Evolutionary conservation across 768 basidiomycete genomes (phyloP), one percentile per base, ranked within the genome.

Genomic region (Obba rivulosa): DNA sequence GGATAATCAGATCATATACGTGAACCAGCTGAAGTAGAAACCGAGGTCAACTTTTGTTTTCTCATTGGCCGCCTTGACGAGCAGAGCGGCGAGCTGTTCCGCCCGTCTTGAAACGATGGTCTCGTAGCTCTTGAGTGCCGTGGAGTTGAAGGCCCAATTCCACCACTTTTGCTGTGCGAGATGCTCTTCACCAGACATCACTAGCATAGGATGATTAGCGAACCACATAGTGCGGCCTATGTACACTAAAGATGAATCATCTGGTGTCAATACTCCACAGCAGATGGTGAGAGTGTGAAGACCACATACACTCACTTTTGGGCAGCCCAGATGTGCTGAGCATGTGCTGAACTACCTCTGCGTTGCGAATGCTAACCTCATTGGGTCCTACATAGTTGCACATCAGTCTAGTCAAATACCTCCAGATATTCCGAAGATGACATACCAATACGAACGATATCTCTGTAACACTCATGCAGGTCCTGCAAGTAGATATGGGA

Each of bases 101-200:
- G 66, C 68, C 13, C 77, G 57, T 20, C 57, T 57, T 1, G 61
- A 60, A 18, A 79, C 57, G 3, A 73, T 56, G 0, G 57, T 52
- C 49, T 76, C 69, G 47, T 78, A 79, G 14, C 69, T 73, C 54
- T 72, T 74, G 34, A 81, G 52, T 2, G 77, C 70, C 2, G 62
- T 50, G 13, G 69, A 68, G 41, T 62, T 76, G 61, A 80, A 70
- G 0, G 70, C 78, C 17, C 75, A 64, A 17, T 71, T 72, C 78
- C 78, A 80, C 2, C 74, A 65, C 18, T 68, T 67, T 8, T 77
- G 69, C 9, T 76, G 67, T 8, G 69, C 63, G 1, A 66, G 62
- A 50, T 81, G 79, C 34, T 77, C 71, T 1, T 62, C 58, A 14
- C 64, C 57, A 49, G 73, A 65, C 8, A 64, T 66, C 42, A 4